Evolutionary conservation across 768 basidiomycete genomes (phyloP).

Genomic region (Trametes cingulata): DNA sequence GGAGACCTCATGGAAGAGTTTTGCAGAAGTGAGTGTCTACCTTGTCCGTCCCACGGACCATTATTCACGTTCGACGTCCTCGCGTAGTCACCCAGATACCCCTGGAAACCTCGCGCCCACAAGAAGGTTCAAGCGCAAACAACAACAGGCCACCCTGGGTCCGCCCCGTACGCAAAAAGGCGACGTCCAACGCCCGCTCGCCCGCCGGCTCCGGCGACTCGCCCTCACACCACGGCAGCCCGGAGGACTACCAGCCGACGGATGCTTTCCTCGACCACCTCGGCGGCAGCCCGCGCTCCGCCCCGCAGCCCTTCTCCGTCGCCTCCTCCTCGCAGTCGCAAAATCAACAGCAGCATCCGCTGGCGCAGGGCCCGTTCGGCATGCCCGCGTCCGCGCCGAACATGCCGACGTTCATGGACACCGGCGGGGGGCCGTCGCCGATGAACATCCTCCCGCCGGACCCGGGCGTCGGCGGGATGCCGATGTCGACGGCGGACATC

Average conservation of each 20-base stretch:
- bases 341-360: not conserved
- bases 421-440: conserved; percentile 1
- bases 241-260: conserved; percentile 59
- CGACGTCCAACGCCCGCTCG: conserved; percentile 49
- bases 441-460: conserved; percentile 46
- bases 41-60: not conserved
- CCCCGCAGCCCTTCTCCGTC: conserved; percentile 14
- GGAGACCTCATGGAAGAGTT: conserved; percentile 96
- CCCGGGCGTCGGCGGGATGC: conserved; percentile 33
- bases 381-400: conserved; percentile 29
- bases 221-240: conserved; percentile 48
- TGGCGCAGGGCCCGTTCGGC: conserved; percentile 4
- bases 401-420: conserved; percentile 37
- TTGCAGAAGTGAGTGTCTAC: conserved; percentile 76
- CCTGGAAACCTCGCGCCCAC: conserved; percentile 60
- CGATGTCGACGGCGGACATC: conserved; percentile 61
- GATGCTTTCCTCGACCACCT: conserved; percentile 62
- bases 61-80: not conserved
- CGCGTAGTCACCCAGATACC: conserved; percentile 79
- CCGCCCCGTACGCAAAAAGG: conserved; percentile 82
- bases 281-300: conserved; percentile 15
- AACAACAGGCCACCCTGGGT: conserved; percentile 79
- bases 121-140: conserved; percentile 49
- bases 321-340: conserved; percentile 8
- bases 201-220: conserved; percentile 31